Percentiles rank a stretch among this genome's conserved stretches.
Evolutionary conservation across 192 early-diverging fungal genomes (phyloP).

Genomic region (Gryganskiella cystojenkinii): DNA sequence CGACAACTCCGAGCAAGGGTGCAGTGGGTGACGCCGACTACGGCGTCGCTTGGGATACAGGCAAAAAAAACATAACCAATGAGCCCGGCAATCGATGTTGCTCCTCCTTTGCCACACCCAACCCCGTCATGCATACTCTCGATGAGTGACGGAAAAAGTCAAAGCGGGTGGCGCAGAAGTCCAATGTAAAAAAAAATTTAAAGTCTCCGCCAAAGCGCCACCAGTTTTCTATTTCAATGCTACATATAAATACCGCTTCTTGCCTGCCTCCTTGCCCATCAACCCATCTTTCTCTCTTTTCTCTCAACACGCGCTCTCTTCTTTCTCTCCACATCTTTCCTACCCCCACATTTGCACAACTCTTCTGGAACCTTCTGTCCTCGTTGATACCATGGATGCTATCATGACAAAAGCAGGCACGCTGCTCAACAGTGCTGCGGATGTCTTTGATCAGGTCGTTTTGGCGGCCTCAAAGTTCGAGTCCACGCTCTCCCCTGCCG

Average conservation of each 20-base stretch:
- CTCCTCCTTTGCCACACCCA: constrained; percentile 2
- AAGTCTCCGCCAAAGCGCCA: constrained; percentile 6
- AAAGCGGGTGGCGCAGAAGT: constrained; percentile 10
- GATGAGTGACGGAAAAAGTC: constrained; percentile 5
- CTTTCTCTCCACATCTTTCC: background rate
- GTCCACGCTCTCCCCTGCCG: constrained; percentile 43
- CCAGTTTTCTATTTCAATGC: constrained; percentile 4
- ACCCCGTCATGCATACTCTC: too few relatives aligned
- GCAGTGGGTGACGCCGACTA: too few relatives aligned
- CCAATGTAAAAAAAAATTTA: constrained; percentile 1
- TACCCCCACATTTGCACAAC: background rate
- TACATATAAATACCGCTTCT: constrained; percentile 16
- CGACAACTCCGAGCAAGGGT: too few relatives aligned
- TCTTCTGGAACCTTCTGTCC: background rate
- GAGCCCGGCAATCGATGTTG: background rate
- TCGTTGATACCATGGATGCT: constrained; percentile 23
- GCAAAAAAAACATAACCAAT: too few relatives aligned
- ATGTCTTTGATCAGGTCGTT: constrained; percentile 42
- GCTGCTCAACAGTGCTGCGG: constrained; percentile 39
- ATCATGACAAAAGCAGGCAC: constrained; percentile 27
- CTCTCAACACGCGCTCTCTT: background rate
- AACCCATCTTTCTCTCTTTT: background rate
- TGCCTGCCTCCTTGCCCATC: background rate
- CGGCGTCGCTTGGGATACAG: too few relatives aligned
- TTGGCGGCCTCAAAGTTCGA: constrained; percentile 25